These are phyloP conservation scores for Eimeria necatrix DNA, from an alignment of 169 alveolate species.

Conservation along the genomic window DNA sequence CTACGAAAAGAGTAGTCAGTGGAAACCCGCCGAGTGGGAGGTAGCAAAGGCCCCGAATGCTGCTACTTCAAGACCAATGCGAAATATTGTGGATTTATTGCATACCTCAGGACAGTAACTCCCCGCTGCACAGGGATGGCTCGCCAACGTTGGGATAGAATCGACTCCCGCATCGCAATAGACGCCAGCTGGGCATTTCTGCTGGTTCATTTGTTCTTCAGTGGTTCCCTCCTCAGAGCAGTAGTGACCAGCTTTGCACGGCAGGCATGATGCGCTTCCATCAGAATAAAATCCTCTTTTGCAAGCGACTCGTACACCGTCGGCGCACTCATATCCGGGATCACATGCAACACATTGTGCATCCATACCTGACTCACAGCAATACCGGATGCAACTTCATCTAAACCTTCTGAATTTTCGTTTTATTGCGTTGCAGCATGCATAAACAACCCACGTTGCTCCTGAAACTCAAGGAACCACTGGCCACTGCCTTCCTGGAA, in stretches of 20 bases:
- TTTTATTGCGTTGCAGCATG: too few species aligned
- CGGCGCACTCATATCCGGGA: constrained; percentile 26
- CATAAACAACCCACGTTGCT: too few species aligned
- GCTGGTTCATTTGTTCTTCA: constrained; percentile 55
- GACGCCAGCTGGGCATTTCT: constrained; percentile 66
- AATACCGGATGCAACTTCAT: background rate
- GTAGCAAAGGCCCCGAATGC: too few species aligned
- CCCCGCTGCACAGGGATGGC: constrained; percentile 70
- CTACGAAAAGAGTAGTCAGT: too few species aligned
- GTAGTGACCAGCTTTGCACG: constrained; percentile 54
- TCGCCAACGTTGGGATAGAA: constrained; percentile 54
- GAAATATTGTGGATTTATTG: background rate
- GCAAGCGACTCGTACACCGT: constrained; percentile 37
- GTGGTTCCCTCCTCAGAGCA: constrained; percentile 61
- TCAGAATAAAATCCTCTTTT: constrained; percentile 38
- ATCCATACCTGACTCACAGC: background rate
- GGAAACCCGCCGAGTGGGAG: too few species aligned
- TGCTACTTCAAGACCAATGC: too few species aligned
- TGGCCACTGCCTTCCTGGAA: constrained; percentile 17
- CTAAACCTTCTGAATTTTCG: too few species aligned
- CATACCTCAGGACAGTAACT: constrained; percentile 65
- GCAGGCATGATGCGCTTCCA: background rate
- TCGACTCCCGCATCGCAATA: constrained; percentile 37
- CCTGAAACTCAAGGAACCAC: background rate
- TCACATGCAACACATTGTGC: constrained; percentile 68